A percentile compares a stretch with the other conserved stretches of the same genome.
Evolutionary conservation across 371 early-diverging fungal species (phyloP).

Genomic region (Hamiltosporidium tvaerminnensis): DNA sequence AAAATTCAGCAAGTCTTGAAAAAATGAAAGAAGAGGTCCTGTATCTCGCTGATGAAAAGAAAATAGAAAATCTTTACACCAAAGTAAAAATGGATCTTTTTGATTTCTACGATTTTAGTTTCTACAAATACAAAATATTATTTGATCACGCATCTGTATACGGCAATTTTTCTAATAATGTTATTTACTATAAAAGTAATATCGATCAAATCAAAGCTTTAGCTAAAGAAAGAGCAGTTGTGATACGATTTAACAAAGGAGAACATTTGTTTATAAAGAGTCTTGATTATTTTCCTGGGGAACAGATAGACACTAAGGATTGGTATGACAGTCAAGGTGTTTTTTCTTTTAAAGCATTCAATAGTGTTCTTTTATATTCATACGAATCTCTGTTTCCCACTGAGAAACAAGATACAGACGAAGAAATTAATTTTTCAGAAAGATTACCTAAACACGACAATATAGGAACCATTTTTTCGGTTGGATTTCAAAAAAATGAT

Average conservation of each 20-base stretch:
- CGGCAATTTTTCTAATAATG: no score
- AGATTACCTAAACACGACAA: neutral
- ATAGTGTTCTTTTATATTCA: neutral
- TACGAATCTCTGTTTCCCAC: neutral
- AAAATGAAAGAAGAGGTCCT: constrained; percentile 18
- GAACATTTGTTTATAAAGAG: no score
- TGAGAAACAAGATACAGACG: neutral
- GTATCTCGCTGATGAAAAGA: neutral
- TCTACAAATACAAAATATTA: neutral
- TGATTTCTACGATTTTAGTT: neutral
- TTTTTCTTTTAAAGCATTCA: neutral
- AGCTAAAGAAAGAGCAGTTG: no score
- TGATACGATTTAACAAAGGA: no score
- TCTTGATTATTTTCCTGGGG: no score
- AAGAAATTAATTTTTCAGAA: neutral
- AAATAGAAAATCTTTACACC: neutral
- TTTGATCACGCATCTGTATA: neutral
- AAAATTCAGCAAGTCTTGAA: constrained; percentile 35
- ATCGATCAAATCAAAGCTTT: no score
- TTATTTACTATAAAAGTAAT: no score
- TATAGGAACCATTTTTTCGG: neutral
- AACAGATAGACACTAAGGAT: no score
- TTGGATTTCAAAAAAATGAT: constrained; percentile 3
- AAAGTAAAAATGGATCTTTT: neutral
- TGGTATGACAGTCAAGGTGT: no score